A percentile compares a stretch with the other conserved stretches of the same genome.
phyloP scores from a whole-genome alignment of 495 filamentous ascomycete genomes.

The Sordaria brevicollis region DNA sequence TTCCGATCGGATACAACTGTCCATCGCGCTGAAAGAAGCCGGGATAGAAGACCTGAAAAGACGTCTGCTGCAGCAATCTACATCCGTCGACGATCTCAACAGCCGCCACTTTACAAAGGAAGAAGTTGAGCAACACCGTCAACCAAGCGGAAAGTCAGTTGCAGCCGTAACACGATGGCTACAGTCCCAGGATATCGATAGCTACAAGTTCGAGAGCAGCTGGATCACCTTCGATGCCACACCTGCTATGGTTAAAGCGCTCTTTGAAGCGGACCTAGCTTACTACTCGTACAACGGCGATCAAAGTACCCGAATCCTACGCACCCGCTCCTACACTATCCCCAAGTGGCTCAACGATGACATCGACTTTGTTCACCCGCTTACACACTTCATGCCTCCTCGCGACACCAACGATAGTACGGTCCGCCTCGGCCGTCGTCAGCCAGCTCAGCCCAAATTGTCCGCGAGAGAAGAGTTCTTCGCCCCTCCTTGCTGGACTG shows the following conservation, averaged over 20 bases:
- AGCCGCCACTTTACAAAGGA: conserved; percentile 22
- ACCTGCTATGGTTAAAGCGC: conserved; percentile 19
- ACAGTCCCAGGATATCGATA: conserved; percentile 15
- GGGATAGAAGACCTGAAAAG: conserved; percentile 25
- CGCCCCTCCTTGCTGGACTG: conserved; percentile 17
- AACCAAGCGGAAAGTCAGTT: conserved; percentile 10
- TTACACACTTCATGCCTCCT: conserved; percentile 34
- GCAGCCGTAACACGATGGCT: conserved; percentile 27
- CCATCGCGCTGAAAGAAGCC: conserved; percentile 27
- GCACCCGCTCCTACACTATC: conserved; percentile 35
- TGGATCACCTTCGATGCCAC: conserved; percentile 25
- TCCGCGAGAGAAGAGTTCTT: not conserved
- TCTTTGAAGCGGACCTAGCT: conserved; percentile 27
- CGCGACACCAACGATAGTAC: not conserved
- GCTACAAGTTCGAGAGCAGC: conserved; percentile 16
- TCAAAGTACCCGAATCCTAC: conserved; percentile 13
- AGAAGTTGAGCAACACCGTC: conserved; percentile 19
- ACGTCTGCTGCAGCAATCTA: conserved; percentile 14
- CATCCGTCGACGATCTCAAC: conserved; percentile 10
- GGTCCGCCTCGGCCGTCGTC: not conserved
- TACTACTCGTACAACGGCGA: conserved; percentile 23
- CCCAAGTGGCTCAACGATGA: conserved; percentile 29
- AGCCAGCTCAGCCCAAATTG: not conserved
- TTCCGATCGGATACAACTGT: conserved; percentile 20
- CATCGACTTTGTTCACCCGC: conserved; percentile 33